Base-by-base conservation (phyloP, 768 basidiomycete genomes). In the Galerina marginata region DNA sequence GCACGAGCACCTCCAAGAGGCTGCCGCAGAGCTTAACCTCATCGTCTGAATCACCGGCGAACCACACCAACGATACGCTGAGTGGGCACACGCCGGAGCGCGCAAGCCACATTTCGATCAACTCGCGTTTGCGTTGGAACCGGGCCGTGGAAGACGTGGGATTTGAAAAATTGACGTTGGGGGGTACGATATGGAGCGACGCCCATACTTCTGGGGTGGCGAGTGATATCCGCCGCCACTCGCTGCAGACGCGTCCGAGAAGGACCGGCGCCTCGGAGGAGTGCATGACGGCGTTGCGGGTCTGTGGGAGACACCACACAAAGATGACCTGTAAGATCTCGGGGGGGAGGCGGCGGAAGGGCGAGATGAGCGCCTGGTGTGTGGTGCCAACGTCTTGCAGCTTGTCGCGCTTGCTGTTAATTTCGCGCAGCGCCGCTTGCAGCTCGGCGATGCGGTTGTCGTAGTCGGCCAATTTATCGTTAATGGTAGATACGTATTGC, bases 211-310 rank as follows among this genome's bases (percentile, higher is more conserved):
- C 67, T 1, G 69, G 68, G 3, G 70, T 72, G 23, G 57, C 60
- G 23, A 71, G 57, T 5, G 69, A 63, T 33, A 70, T 63, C 20
- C 65, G 63, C 15, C 70, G 62, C 71, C 71, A 72, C 45, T 67
- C 61, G 63, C 71, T 69, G 63, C 71, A 73, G 33, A 71, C 63
- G 23, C 71, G 68, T 16, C 71, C 72, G 16, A 72, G 65, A 11
- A 72, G 68, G 11, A 70, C 58, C 1, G 69, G 72, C 9, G 71
- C 69, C 52, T 72, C 71, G 4, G 67, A 65, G 10, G 63, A 63
- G 55, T 71, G 68, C 69, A 72, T 72, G 12, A 71, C 71, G n/a
- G 67, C 66, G 56, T 71, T 71, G 20, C 69, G 65, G 33, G 65
- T 65, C 45, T 59, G 54, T 3, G 70, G 66, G 1, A 72, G 61